phyloP scores from a whole-genome alignment of 441 rosid genomes.

The Populus hybrid region DNA sequence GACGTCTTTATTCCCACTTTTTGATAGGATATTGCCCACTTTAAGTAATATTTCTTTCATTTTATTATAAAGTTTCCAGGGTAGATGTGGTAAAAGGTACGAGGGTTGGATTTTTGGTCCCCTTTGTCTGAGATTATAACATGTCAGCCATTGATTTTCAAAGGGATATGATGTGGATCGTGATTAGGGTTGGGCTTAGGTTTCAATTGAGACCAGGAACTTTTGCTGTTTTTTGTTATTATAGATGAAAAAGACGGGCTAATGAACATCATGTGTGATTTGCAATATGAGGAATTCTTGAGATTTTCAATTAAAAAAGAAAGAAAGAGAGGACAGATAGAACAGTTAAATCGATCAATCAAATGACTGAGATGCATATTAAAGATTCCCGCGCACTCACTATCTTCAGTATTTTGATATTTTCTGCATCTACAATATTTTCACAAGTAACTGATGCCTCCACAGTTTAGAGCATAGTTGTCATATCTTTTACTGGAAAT shows the following conservation, averaged over 20 bases:
- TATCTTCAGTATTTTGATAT: neutral
- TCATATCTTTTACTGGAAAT: no score
- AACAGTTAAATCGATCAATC: slow-evolving; percentile 24
- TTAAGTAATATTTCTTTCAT: slow-evolving; percentile 3
- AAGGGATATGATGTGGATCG: neutral
- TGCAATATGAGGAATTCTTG: slow-evolving; percentile 7
- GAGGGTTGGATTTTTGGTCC: neutral
- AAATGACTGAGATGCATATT: slow-evolving; percentile 3
- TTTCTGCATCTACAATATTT: neutral
- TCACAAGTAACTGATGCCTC: neutral
- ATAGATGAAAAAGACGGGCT: slow-evolving; percentile 2
- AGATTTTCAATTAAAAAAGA: slow-evolving; percentile 1
- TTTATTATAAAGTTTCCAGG: slow-evolving; percentile 2
- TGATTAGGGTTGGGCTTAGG: neutral
- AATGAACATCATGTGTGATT: slow-evolving; percentile 3
- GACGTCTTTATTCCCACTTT: slow-evolving; percentile 2
- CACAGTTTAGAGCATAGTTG: neutral
- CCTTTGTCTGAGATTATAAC: neutral
- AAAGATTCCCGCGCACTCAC: neutral
- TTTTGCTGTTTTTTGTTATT: slow-evolving; percentile 4
- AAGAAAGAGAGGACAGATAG: neutral
- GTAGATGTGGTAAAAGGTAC: neutral
- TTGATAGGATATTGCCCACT: slow-evolving; percentile 11
- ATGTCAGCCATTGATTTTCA: neutral
- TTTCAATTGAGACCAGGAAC: neutral